Evolutionary conservation across 208 protist species (phyloP).

Genomic region (Trypanosoma grayi): DNA sequence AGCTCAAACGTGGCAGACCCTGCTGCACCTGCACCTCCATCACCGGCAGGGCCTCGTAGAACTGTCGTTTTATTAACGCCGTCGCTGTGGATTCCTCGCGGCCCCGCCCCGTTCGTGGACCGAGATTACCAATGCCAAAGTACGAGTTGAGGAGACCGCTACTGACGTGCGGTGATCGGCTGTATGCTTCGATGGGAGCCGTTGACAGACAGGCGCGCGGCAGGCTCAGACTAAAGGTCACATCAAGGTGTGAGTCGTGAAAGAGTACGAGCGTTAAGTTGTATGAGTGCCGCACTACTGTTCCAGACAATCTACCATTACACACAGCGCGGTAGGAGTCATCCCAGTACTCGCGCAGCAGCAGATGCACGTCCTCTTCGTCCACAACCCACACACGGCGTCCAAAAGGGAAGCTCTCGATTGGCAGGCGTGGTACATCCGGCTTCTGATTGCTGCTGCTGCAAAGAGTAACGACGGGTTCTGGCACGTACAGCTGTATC

Average conservation of each 20-base stretch:
- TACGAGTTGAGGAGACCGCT: constrained; percentile 30
- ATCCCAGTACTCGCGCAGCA: constrained; percentile 59
- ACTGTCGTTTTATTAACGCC: constrained; percentile 18
- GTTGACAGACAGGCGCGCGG: constrained; percentile 66
- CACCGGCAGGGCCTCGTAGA: constrained; percentile 30
- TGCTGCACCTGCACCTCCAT: constrained; percentile 13
- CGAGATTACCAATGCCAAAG: constrained; percentile 45
- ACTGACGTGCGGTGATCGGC: constrained; percentile 27
- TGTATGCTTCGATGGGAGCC: constrained; percentile 54
- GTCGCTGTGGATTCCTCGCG: not conserved
- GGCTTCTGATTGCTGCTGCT: constrained; percentile 26
- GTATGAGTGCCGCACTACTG: constrained; percentile 54
- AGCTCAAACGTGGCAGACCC: not conserved
- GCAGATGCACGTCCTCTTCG: constrained; percentile 75
- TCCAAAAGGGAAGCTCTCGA: constrained; percentile 39
- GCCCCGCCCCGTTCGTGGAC: constrained; percentile 24
- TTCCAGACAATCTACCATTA: constrained; percentile 61
- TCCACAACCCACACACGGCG: constrained; percentile 74
- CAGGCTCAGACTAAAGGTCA: constrained; percentile 52
- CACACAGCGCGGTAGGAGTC: constrained; percentile 59
- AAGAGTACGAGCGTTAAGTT: constrained; percentile 67
- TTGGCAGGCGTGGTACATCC: constrained; percentile 40
- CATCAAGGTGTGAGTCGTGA: constrained; percentile 21
- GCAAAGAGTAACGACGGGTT: constrained; percentile 50
- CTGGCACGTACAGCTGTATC: constrained; percentile 59